phyloP scores from a whole-genome alignment of 805 yeast species.

The Nakazawaea holstii region DNA sequence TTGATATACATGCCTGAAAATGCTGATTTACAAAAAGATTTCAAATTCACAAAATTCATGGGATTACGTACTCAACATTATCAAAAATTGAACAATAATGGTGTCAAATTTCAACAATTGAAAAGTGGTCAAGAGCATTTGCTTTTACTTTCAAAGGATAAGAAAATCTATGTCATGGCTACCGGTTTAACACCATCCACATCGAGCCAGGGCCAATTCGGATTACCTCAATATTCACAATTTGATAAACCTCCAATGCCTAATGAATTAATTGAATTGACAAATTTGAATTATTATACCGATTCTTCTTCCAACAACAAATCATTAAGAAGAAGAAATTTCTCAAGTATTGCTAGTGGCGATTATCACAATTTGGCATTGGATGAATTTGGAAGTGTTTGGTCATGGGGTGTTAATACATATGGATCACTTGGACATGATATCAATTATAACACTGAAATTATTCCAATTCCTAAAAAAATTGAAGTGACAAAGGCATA shows the following conservation, averaged over 20 bases:
- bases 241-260: constrained; percentile 48
- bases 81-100: background rate
- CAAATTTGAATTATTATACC: constrained; percentile 45
- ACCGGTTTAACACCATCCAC: constrained; percentile 46
- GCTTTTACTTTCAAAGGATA: constrained; percentile 52
- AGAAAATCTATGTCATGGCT: constrained; percentile 57
- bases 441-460: constrained; percentile 59
- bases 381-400: constrained; percentile 64
- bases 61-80: background rate
- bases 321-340: constrained; percentile 32
- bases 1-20: constrained; percentile 29
- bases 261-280: constrained; percentile 47
- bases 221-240: constrained; percentile 69
- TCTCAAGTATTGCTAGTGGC: constrained; percentile 68
- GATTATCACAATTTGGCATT: constrained; percentile 63
- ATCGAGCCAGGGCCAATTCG: constrained; percentile 71
- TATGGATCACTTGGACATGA: constrained; percentile 82
- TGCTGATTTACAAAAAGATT: constrained; percentile 15
- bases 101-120: constrained; percentile 29
- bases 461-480: constrained; percentile 63
- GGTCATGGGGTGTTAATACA: constrained; percentile 81
- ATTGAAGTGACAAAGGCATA: constrained; percentile 36
- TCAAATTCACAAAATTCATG: constrained; percentile 12
- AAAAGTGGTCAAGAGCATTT: constrained; percentile 66
- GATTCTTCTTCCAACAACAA: constrained; percentile 13